Percentiles rank a stretch among this genome's conserved stretches.
Evolutionary conservation across 164 flowering plant species (phyloP).

Genomic region (Tinospora cordifolia): DNA sequence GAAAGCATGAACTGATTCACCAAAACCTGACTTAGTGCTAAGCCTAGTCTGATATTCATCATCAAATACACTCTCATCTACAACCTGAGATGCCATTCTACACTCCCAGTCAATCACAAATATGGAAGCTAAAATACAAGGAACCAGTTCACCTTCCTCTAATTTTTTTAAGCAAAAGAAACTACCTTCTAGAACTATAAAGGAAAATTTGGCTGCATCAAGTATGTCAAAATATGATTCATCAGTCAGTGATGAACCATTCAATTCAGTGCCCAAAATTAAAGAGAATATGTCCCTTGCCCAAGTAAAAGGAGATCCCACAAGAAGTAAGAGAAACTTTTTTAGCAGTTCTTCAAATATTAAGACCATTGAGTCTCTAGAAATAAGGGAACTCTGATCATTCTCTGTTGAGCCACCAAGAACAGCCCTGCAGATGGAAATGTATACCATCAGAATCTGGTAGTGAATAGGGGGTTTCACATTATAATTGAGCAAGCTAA

Average conservation of each 20-base stretch:
- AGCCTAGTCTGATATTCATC: conserved; percentile 16
- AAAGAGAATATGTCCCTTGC: conserved; percentile 38
- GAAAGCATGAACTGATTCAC: conserved; percentile 42
- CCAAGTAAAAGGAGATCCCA: conserved; percentile 55
- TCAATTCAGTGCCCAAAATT: conserved; percentile 17
- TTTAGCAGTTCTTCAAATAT: conserved; percentile 43
- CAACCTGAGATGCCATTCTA: conserved; percentile 24
- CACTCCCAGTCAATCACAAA: conserved; percentile 68
- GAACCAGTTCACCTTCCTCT: conserved; percentile 31
- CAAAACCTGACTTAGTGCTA: conserved; percentile 29
- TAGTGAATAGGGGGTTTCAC: too few relatives aligned
- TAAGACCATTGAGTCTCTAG: conserved; percentile 32
- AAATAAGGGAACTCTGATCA: conserved; percentile 43
- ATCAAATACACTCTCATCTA: conserved; percentile 14
- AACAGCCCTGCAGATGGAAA: conserved; percentile 51
- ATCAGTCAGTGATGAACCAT: conserved; percentile 11
- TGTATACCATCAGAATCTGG: neutral
- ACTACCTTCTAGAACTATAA: conserved; percentile 60
- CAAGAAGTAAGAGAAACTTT: conserved; percentile 38
- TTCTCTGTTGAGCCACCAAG: conserved; percentile 57
- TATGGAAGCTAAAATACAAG: conserved; percentile 49
- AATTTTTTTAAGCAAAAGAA: conserved; percentile 41
- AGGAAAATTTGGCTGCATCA: conserved; percentile 56
- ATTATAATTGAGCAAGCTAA: too few relatives aligned
- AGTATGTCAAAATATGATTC: conserved; percentile 22